Base-by-base conservation (phyloP, 1,284 basidiomycete species). In the Albatrellus sp. region DNA sequence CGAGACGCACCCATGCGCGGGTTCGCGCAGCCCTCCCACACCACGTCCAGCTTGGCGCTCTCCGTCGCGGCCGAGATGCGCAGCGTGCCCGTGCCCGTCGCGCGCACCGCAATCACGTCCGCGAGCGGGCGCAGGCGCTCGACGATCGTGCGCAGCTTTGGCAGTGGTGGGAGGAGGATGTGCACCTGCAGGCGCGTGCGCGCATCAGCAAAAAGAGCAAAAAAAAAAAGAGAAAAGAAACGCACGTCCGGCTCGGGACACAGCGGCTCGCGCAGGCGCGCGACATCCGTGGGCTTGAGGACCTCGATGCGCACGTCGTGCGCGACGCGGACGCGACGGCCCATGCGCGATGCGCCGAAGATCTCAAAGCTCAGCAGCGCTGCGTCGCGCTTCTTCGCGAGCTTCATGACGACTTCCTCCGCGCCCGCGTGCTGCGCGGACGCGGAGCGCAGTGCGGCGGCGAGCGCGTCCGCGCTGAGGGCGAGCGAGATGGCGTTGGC, bases 191-290 rank as follows among this genome's bases (percentile, higher is more conserved):
- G 13, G 3, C 13, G 16, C 12, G 11, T 38, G 13, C 1, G 40
- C 17, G 4, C 19, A 7, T 9, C 6, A 1, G 6, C 33, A 46
- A 31, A 40, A 12, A 24, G 31, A 11, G 12, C 42, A 30, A 33
- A 35, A 42, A 34, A 20, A 31, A 42, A 55, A 2, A 24, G 30
- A 40, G 14, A 12, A 36, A 14, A 36, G 33, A 16, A 19, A 17
- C 75, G 47, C 53, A 91, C 91, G 56, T 94, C 86, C 6, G 90
- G 88, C 37, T 87, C 81, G 1, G 91, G 90, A 60, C 90, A 93
- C 52, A 88, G 60, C 0, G 90, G 91, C 58, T 94, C 90, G 14
- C 68, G 71, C 45, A 94, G 68, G 48, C 72, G 75, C 14, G 72
- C 75, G 12, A 88, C 77, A 46, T 92, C 83, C 0, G 68, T 64